phyloP scores from a whole-genome alignment of 202 grass and related monocot genomes.

The Bolboschoenoplectus hybrid region DNA sequence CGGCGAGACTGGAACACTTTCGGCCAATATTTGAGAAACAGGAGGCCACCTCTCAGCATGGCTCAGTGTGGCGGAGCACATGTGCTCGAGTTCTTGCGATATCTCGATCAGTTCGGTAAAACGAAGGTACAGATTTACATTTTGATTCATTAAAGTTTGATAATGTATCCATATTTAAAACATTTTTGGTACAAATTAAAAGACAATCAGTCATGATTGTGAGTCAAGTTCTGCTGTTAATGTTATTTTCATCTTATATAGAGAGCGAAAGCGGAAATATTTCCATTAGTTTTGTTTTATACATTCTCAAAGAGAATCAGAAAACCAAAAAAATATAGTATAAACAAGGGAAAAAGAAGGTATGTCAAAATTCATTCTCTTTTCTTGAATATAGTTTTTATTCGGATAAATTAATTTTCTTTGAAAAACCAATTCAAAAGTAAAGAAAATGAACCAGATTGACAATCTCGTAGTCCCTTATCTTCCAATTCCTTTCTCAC shows the following conservation, averaged over 20 bases:
- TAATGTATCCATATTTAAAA: background rate
- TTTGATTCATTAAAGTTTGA: background rate
- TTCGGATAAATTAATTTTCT: background rate
- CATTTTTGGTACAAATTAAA: background rate
- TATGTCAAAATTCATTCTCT: background rate
- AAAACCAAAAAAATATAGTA: background rate
- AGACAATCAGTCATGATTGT: too few relatives aligned
- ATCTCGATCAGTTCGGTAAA: conserved; percentile 85
- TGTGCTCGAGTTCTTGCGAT: conserved; percentile 79
- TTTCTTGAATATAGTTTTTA: background rate
- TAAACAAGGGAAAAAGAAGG: background rate
- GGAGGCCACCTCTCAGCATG: conserved; percentile 62
- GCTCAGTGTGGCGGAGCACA: conserved; percentile 71
- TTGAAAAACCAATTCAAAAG: background rate
- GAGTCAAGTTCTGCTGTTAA: too few relatives aligned
- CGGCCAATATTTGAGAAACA: conserved; percentile 81
- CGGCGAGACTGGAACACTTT: conserved; percentile 80
- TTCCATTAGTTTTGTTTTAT: background rate
- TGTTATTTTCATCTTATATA: background rate
- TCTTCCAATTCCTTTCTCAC: background rate
- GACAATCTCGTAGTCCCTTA: background rate
- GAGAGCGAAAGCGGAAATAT: background rate
- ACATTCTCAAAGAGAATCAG: background rate
- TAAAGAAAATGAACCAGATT: background rate
- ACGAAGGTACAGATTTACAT: conserved; percentile 43